These are phyloP conservation scores for Orbilia oligospora DNA, from an alignment of 2,329 filamentous ascomycete species.

Conservation along the genomic window DNA sequence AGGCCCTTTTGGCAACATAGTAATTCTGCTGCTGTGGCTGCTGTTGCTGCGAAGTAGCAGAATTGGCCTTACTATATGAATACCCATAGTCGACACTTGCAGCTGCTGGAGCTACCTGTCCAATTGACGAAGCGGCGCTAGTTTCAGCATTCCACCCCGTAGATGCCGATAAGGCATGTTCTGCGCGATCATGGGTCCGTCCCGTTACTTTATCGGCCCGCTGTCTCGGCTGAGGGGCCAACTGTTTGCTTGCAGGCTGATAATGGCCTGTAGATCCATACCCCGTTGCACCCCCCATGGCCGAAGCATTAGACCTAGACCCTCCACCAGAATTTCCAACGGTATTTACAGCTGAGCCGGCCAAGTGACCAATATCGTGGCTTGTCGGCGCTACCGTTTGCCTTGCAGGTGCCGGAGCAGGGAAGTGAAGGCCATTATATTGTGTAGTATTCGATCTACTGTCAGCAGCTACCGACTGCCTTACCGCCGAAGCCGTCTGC, in stretches of 20 bases:
- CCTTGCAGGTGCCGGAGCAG: conserved; percentile 30
- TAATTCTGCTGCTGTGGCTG: conserved; percentile 14
- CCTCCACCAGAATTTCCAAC: conserved; percentile 3
- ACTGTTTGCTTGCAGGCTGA: conserved; percentile 3
- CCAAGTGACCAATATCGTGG: not conserved
- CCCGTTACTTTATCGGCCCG: conserved; percentile 4
- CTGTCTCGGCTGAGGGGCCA: conserved; percentile 19
- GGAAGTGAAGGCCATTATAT: conserved; percentile 55
- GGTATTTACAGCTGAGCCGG: conserved; percentile 9
- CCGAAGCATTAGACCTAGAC: not conserved
- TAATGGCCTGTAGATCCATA: conserved; percentile 34
- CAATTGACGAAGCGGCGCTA: conserved; percentile 7
- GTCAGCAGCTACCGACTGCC: conserved; percentile 20
- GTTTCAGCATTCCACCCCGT: conserved; percentile 28
- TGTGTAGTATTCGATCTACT: conserved; percentile 35
- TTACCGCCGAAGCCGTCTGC: conserved; percentile 1
- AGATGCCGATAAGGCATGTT: conserved; percentile 26
- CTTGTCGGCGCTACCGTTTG: conserved; percentile 18
- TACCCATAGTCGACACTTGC: conserved; percentile 11
- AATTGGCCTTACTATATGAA: conserved; percentile 21
- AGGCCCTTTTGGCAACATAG: conserved; percentile 19
- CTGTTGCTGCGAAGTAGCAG: not conserved
- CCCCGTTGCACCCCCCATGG: conserved; percentile 1
- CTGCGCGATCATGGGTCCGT: conserved; percentile 26
- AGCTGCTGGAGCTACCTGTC: not conserved